phyloP scores from a whole-genome alignment of 768 basidiomycete genomes.

The Lanmaoa pseudosensibilis region DNA sequence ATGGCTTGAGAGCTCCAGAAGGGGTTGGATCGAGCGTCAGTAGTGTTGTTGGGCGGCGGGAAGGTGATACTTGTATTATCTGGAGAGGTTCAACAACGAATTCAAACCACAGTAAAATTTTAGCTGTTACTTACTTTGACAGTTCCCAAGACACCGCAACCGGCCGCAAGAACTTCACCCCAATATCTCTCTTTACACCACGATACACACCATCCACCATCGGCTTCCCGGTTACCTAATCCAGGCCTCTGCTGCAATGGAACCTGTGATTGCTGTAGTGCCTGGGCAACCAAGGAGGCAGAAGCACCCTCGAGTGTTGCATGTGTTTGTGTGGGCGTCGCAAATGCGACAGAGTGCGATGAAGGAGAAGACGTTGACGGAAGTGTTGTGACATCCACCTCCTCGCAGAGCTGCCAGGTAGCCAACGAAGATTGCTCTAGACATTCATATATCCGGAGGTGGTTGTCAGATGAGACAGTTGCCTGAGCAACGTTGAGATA shows the following conservation, averaged over 20 bases:
- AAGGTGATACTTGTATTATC: conserved; percentile 74
- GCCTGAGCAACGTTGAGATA: conserved; percentile 50
- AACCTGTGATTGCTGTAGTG: conserved; percentile 52
- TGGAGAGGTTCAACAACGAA: conserved; percentile 27
- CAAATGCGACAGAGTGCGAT: conserved; percentile 56
- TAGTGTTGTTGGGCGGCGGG: conserved; percentile 63
- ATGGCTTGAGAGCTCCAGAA: conserved; percentile 12
- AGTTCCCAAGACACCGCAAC: conserved; percentile 66
- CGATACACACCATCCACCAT: conserved; percentile 89
- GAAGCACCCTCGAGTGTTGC: conserved; percentile 52
- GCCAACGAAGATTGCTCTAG: conserved; percentile 68
- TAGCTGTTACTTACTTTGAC: conserved; percentile 59
- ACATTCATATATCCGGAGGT: conserved; percentile 88
- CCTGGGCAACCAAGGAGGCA: conserved; percentile 64
- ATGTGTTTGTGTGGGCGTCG: conserved; percentile 70
- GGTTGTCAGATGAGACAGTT: conserved; percentile 83
- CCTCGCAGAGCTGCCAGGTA: conserved; percentile 75
- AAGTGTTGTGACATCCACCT: conserved; percentile 68
- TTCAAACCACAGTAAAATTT: not conserved
- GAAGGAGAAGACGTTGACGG: conserved; percentile 43
- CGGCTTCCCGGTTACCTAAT: conserved; percentile 70
- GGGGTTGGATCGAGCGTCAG: conserved; percentile 55
- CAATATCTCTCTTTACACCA: conserved; percentile 98
- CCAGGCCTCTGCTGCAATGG: conserved; percentile 41
- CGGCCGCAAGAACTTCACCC: conserved; percentile 86